Conservation (phyloP, 768 basidiomycete genomes). For the Pleurotus salmoneostramineus region DNA sequence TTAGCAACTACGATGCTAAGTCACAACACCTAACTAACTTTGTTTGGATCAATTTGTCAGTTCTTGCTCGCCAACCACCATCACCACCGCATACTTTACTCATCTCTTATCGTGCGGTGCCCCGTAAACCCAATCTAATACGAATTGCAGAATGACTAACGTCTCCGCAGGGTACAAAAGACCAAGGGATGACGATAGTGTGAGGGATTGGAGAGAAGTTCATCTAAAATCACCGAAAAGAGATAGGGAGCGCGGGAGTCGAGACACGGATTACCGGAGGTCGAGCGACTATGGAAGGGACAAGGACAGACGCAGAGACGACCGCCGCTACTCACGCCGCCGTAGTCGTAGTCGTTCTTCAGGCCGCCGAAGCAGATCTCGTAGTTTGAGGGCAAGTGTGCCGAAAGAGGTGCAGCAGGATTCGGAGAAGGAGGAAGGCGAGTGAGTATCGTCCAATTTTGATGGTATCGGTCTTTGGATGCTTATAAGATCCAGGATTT, state of each 20-base stretch:
- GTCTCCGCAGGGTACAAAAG: slow-evolving; percentile 75
- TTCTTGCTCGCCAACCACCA: slow-evolving; percentile 9
- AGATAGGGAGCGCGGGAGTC: slow-evolving; percentile 33
- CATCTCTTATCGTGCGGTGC: slow-evolving; percentile 73
- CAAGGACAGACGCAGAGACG: slow-evolving; percentile 21
- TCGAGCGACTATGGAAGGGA: slow-evolving; percentile 31
- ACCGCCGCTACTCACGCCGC: slow-evolving; percentile 18
- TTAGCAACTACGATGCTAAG: background rate
- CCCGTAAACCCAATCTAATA: slow-evolving; percentile 55
- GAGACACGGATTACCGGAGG: slow-evolving; percentile 29
- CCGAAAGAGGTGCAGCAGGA: slow-evolving; percentile 26
- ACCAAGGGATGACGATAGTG: slow-evolving; percentile 49
- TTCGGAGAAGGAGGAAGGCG: slow-evolving; percentile 85
- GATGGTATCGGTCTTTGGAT: background rate
- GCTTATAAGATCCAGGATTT: slow-evolving; percentile 46
- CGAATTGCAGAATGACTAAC: slow-evolving; percentile 66
- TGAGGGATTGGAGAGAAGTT: slow-evolving; percentile 69
- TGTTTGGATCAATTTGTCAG: background rate
- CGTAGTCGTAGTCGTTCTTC: slow-evolving; percentile 1
- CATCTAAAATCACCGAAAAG: slow-evolving; percentile 41
- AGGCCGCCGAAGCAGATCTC: slow-evolving; percentile 6
- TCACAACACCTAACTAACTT: background rate
- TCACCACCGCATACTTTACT: slow-evolving; percentile 13
- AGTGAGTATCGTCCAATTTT: slow-evolving; percentile 64
- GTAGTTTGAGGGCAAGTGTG: slow-evolving; percentile 17